Evolutionary conservation across 2,329 filamentous ascomycete genomes (phyloP).

Genomic region (Bipolaris sorokiniana): DNA sequence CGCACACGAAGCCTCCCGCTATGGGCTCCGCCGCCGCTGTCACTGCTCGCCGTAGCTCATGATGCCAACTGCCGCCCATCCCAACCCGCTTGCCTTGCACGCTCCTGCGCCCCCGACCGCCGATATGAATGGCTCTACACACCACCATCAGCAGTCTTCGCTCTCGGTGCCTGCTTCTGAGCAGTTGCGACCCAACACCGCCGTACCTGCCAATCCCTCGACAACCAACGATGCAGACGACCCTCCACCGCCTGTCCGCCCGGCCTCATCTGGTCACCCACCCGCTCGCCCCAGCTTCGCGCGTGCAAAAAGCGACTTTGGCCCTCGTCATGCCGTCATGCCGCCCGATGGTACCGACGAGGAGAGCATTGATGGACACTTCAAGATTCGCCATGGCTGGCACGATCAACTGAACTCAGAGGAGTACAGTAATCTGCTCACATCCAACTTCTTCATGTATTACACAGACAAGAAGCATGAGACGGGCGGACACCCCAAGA

Average conservation of each 20-base stretch:
- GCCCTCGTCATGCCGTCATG: slow-evolving; percentile 50
- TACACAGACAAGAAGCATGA: slow-evolving; percentile 98
- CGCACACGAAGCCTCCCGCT: slow-evolving; percentile 28
- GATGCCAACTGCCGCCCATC: slow-evolving; percentile 41
- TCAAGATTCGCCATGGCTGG: slow-evolving; percentile 80
- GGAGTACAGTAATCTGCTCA: slow-evolving; percentile 83
- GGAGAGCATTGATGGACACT: slow-evolving; percentile 58
- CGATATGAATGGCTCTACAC: slow-evolving; percentile 27
- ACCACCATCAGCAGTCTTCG: slow-evolving; percentile 18
- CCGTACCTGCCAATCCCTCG: slow-evolving; percentile 27
- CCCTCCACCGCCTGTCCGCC: slow-evolving; percentile 53
- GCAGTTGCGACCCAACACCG: slow-evolving; percentile 36
- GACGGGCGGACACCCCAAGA: slow-evolving; percentile 84
- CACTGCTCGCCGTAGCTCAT: slow-evolving; percentile 31
- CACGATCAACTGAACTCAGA: slow-evolving; percentile 91
- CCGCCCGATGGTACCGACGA: slow-evolving; percentile 46
- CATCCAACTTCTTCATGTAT: slow-evolving; percentile 98
- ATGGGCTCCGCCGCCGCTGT: slow-evolving; percentile 40
- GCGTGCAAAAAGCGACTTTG: slow-evolving; percentile 67
- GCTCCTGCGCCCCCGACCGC: slow-evolving; percentile 23
- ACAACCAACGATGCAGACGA: slow-evolving; percentile 31
- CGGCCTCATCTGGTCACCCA: slow-evolving; percentile 58
- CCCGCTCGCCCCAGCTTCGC: slow-evolving; percentile 50
- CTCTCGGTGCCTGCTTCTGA: slow-evolving; percentile 16
- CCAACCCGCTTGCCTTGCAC: slow-evolving; percentile 40